phyloP scores from a whole-genome alignment of 2,329 filamentous ascomycete species.

The Xylariomycetidae sp. region DNA sequence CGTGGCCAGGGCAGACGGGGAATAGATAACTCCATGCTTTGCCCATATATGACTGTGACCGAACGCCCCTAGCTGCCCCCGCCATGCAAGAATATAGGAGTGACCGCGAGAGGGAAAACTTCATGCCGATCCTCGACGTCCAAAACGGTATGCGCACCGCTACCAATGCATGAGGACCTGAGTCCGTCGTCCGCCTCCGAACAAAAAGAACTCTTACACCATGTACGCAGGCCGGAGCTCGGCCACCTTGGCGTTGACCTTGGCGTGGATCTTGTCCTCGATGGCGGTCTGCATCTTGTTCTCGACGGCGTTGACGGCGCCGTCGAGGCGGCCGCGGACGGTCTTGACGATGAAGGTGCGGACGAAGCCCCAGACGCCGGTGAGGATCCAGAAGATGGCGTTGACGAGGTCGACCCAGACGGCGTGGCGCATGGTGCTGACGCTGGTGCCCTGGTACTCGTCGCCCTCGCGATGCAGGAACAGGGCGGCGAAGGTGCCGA shows the following conservation, averaged over 20 bases:
- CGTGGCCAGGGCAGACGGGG: too few relatives aligned
- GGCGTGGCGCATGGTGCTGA: constrained; percentile 59
- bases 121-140: too few relatives aligned
- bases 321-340: constrained; percentile 17
- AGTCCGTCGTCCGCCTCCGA: too few relatives aligned
- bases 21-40: too few relatives aligned
- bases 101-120: too few relatives aligned
- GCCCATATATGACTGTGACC: too few relatives aligned
- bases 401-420: constrained; percentile 70
- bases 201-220: too few relatives aligned
- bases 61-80: too few relatives aligned
- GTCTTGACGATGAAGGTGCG: constrained; percentile 37
- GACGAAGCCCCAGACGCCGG: constrained; percentile 36
- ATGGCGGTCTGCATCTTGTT: constrained; percentile 13
- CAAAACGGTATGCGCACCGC: too few relatives aligned
- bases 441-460: constrained; percentile 41
- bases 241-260: constrained; percentile 9
- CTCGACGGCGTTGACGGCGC: constrained; percentile 2
- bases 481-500: constrained; percentile 68
- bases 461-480: constrained; percentile 59
- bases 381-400: constrained; percentile 59
- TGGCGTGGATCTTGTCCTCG: constrained; percentile 10
- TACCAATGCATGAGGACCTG: too few relatives aligned
- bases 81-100: too few relatives aligned
- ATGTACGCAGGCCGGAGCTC: too few relatives aligned